Base-by-base conservation (phyloP, 108 stramenopile species). In the Skeletonema potamos region DNA sequence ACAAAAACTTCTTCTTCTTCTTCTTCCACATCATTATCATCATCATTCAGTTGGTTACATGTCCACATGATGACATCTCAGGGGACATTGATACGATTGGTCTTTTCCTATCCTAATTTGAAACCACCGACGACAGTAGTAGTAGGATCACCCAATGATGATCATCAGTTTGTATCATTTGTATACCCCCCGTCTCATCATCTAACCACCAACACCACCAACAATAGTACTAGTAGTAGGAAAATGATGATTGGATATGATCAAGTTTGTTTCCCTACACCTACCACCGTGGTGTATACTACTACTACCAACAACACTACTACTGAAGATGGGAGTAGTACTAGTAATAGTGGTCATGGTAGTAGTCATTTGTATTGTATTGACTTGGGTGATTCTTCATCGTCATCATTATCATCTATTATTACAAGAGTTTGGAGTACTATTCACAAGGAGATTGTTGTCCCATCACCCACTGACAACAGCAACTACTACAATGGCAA, bases 261-360 rank as follows among this genome's bases (percentile, higher is more conserved):
- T 54, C 79, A 69, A 39, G 81, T 77, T 0, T 65, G 65, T 34
- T 82, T 82, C 28, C 76, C 76, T 27, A 77, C 81, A 7, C 46
- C 56, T 9, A 61, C 18, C 3, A 43, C 58, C 17, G 71, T 82
- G 9, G 72, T 82, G 7, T 66, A 77, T 56, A 71, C 73, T 3
- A 17, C 72, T 12, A 64, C 58, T 59, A 76, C 76, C 0, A n/a
- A n/a, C n/a, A n/a, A n/a, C n/a, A n/a, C n/a, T n/a, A n/a, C n/a
- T n/a, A n/a, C n/a, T n/a, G n/a, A n/a, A n/a, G n/a, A n/a, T n/a
- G n/a, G n/a, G n/a, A n/a, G n/a, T n/a, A n/a, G n/a, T n/a, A n/a
- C n/a, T n/a, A 64, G 77, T 55, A 6, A 22, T 3, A 22, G 4
- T 22, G 22, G n/a, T 22, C 18, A 18, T 7, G 6, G 48, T 6